These are phyloP conservation scores for Trypanosoma mega DNA, from an alignment of 208 protist species.

Conservation along the genomic window DNA sequence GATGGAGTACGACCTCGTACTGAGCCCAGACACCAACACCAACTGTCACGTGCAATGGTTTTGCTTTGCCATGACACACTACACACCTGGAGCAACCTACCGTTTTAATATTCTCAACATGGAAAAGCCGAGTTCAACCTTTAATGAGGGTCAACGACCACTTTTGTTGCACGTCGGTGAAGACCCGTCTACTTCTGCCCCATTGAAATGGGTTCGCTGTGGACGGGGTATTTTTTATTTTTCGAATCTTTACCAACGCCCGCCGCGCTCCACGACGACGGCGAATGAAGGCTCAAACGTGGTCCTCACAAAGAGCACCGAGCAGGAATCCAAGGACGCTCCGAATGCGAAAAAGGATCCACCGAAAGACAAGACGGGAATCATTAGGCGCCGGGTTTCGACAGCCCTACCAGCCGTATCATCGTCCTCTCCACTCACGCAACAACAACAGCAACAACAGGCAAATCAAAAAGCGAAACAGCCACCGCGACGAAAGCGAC, in stretches of 20 bases:
- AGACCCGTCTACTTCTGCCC: not conserved
- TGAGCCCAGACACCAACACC: slow-evolving; percentile 94
- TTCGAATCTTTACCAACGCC: slow-evolving; percentile 65
- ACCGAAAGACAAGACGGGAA: not conserved
- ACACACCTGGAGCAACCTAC: slow-evolving; percentile 68
- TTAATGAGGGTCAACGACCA: slow-evolving; percentile 94
- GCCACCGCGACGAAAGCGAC: not conserved
- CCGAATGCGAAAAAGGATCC: not conserved
- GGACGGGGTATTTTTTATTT: slow-evolving; percentile 87
- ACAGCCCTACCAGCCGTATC: no score
- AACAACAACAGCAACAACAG: not conserved
- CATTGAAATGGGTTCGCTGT: slow-evolving; percentile 45
- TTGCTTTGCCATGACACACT: slow-evolving; percentile 88
- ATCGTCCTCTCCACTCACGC: no score
- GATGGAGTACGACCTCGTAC: slow-evolving; percentile 94
- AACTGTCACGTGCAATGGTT: slow-evolving; percentile 97
- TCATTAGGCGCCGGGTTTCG: no score
- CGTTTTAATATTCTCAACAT: slow-evolving; percentile 98
- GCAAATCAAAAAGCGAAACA: not conserved
- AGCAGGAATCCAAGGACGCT: not conserved
- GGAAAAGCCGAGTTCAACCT: slow-evolving; percentile 92
- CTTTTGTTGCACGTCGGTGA: slow-evolving; percentile 80
- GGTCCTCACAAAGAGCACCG: no score
- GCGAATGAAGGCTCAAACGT: not conserved
- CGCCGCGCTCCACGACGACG: slow-evolving; percentile 31